Percentiles rank a stretch among this genome's conserved stretches.
These are phyloP conservation scores for Suillus cothurnatus DNA, from an alignment of 768 basidiomycete species.

Conservation along the genomic window DNA sequence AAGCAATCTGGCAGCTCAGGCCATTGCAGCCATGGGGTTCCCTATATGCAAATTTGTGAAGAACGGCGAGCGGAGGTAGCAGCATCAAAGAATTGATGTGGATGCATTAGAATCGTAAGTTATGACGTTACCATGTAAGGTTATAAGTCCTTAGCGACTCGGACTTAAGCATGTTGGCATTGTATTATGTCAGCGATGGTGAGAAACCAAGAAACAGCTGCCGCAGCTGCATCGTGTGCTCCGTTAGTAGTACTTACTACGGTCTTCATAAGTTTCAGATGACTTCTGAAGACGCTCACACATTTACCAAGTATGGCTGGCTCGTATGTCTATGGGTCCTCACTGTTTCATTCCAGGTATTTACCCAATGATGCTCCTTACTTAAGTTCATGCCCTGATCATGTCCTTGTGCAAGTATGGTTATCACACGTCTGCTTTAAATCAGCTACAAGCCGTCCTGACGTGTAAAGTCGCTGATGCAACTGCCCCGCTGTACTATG, in stretches of 20 bases:
- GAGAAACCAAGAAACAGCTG: background rate
- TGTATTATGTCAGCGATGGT: background rate
- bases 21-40: background rate
- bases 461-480: conserved; percentile 56
- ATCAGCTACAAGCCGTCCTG: conserved; percentile 80
- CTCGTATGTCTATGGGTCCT: conserved; percentile 70
- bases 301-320: conserved; percentile 67
- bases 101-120: too few species aligned
- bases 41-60: background rate
- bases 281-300: conserved; percentile 19
- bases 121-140: too few species aligned
- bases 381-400: background rate
- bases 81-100: background rate
- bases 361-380: conserved; percentile 9
- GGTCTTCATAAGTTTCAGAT: background rate
- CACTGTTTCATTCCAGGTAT: conserved; percentile 55
- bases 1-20: background rate
- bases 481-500: conserved; percentile 27
- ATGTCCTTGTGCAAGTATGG: conserved; percentile 57
- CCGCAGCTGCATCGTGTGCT: background rate
- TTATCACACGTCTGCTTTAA: conserved; percentile 91
- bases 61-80: background rate
- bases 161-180: too few species aligned
- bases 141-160: too few species aligned
- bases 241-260: background rate